Base-by-base conservation (phyloP, 73 alveolate genomes). In the Paramecium caudatum region DNA sequence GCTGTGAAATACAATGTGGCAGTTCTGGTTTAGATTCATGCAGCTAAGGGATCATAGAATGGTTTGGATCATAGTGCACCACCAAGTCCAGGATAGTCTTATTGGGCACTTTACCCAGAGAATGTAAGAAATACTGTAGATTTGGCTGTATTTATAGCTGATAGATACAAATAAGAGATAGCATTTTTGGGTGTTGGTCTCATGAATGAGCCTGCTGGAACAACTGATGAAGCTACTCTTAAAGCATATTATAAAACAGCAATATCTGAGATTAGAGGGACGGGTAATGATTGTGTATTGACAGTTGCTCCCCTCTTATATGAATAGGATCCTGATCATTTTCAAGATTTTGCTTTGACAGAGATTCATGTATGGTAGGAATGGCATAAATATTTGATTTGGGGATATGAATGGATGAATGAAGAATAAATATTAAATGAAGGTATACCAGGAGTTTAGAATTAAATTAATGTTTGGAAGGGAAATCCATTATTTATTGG, bases 41-140 rank as follows among this genome's bases (percentile, higher is more conserved):
- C 88, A 3, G 88, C 88, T 0, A 74, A 74, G 13, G 88, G 88
- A 27, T 74, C 88, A 39, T 45, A 74, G 43, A 74, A 74, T 74
- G 88, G 88, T 12, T 27, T 41, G 25, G 88, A 74, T 74, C 88
- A 74, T 21, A 74, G 88, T 17, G 88, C 88, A 21, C 69, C 88
- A 1, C 62, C 88, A 19, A 27, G 1, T 37, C 65, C 88, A 13
- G 88, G 88, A 2, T 9, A 74, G 32, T 41, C 88, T 41, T 74
- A 39, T 74, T 74, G 88, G 88, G 88, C 88, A 4, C 27, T 8
- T 15, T 74, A 74, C 15, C 65, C 88, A 21, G 88, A 74, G 43
- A 74, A 74, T 74, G 88, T 74, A 19, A 43, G 65, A 74, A 74
- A 74, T 74, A 74, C 88, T 19, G 88, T 74, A 21, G 62, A 74